Percentiles rank a stretch among this genome's conserved stretches.
Conservation (phyloP, 202 grass and related monocot species). For the Hordeum pubiflorum region DNA sequence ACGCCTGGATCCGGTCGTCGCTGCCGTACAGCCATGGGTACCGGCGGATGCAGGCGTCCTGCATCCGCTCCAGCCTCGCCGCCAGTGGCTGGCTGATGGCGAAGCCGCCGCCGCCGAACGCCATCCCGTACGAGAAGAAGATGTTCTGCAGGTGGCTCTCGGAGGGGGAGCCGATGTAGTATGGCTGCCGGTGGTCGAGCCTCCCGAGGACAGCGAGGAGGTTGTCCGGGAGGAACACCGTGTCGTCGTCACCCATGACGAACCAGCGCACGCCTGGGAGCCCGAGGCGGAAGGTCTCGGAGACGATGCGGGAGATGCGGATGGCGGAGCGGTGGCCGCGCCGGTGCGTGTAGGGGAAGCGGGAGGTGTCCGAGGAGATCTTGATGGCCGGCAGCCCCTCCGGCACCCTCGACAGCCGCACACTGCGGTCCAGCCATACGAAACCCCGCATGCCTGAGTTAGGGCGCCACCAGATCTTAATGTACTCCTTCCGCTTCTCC, state of each 20-base stretch:
- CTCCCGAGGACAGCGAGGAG: conserved; percentile 43
- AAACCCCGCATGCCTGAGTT: conserved; percentile 49
- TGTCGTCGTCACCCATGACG: conserved; percentile 77
- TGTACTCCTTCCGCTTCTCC: conserved; percentile 59
- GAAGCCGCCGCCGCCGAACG: conserved; percentile 64
- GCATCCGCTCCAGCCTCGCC: conserved; percentile 34
- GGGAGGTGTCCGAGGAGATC: conserved; percentile 46
- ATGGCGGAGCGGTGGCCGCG: conserved; percentile 65
- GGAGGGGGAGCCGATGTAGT: conserved; percentile 60
- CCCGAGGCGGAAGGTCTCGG: conserved; percentile 55
- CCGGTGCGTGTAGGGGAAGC: conserved; percentile 48
- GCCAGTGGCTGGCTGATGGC: conserved; percentile 58
- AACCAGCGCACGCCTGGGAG: conserved; percentile 60
- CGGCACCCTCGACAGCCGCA: conserved; percentile 24
- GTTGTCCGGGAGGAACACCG: conserved; percentile 58
- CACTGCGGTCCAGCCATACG: conserved; percentile 49
- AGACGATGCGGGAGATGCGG: conserved; percentile 64
- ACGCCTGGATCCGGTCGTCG: conserved; percentile 70
- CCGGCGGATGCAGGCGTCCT: conserved; percentile 52
- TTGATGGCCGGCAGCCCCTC: conserved; percentile 40
- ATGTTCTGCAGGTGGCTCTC: conserved; percentile 82
- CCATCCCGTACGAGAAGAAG: conserved; percentile 69
- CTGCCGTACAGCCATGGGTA: conserved; percentile 59
- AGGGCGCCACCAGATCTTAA: conserved; percentile 61
- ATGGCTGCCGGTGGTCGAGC: conserved; percentile 57